Base-by-base conservation (phyloP, 257 asterid species). In the Ballota nigra region DNA sequence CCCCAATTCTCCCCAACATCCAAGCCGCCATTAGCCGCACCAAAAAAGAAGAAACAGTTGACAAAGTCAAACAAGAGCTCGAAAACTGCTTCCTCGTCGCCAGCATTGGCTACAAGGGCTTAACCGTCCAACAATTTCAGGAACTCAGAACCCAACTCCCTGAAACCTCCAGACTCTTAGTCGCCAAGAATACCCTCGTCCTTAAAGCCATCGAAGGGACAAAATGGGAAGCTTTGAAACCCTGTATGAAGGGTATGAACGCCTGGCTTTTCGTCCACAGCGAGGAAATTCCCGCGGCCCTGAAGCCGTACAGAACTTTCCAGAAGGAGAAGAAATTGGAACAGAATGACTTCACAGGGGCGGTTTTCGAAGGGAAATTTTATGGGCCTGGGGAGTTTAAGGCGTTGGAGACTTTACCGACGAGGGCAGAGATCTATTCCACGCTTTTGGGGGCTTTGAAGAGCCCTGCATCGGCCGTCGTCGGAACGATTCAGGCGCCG, bases 211-310 rank as follows among this genome's bases (percentile, higher is more conserved):
- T 93, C 38, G 96, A 88, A 70, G 96, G 96, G 58, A 91, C 96
- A 4, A 71, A 78, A 60, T 93, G 96, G 96, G 97, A 89, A 72
- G 89, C 84, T 8, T 76, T 92, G 74, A 86, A 88, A 76, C 99
- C 99, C 0, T 92, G 97, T 66, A 92, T 92, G 97, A 88, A 80
- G 67, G 97, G 98, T 12, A 95, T 95, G 97, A 95, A 95, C 45
- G 99, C 96, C 6, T 95, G 98, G 97, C 80, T 95, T 0, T 95
- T 95, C 49, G 96, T 95, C 22, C 98, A 84, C 63, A 83, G 78
- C 71, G 99, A 95, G 78, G 98, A 95, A 69, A 89, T 92, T 19
- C 98, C 98, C 2, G 92, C 96, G n/a, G 98, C 97, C 2, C 55
- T 95, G 65, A 95, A 92, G 74, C 99, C 98, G 8, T 95, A 88